Percentiles rank a stretch among this genome's conserved stretches.
Evolutionary conservation across 2,329 filamentous ascomycete genomes (phyloP).

Genomic region (Zasmidium angulare): DNA sequence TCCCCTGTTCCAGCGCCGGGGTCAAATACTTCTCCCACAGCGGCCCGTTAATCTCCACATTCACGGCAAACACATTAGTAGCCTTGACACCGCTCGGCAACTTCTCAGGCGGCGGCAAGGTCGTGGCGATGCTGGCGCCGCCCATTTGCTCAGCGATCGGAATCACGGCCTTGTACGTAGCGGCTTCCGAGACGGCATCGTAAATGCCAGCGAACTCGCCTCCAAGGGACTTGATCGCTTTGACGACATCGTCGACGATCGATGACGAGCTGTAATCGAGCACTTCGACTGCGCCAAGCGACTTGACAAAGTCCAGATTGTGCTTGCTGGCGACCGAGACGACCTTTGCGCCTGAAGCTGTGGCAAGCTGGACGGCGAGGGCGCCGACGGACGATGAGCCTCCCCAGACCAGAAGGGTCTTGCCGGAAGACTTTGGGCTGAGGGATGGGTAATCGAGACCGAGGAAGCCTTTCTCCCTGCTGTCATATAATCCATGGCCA

Average conservation of each 20-base stretch:
- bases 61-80: conserved; percentile 30
- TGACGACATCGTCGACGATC: conserved; percentile 41
- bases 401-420: conserved; percentile 42
- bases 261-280: conserved; percentile 36
- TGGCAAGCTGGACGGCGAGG: conserved; percentile 37
- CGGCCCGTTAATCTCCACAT: conserved; percentile 22
- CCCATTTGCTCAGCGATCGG: conserved; percentile 32
- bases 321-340: conserved; percentile 33
- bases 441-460: conserved; percentile 40
- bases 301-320: conserved; percentile 36
- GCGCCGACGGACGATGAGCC: conserved; percentile 38
- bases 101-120: conserved; percentile 25
- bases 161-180: conserved; percentile 25
- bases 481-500: conserved; percentile 43
- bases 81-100: conserved; percentile 29
- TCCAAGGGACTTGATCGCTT: conserved; percentile 38
- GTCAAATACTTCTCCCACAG: conserved; percentile 32
- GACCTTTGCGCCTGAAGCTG: conserved; percentile 36
- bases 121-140: conserved; percentile 21
- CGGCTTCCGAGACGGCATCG: conserved; percentile 36
- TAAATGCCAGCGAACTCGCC: conserved; percentile 45
- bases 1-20: conserved; percentile 36
- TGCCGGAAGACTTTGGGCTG: conserved; percentile 33
- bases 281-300: conserved; percentile 31
- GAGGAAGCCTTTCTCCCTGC: conserved; percentile 34